These are phyloP conservation scores for Coccomyxa subellipsoidea DNA, from an alignment of 163 green algal genomes.

Conservation along the genomic window DNA sequence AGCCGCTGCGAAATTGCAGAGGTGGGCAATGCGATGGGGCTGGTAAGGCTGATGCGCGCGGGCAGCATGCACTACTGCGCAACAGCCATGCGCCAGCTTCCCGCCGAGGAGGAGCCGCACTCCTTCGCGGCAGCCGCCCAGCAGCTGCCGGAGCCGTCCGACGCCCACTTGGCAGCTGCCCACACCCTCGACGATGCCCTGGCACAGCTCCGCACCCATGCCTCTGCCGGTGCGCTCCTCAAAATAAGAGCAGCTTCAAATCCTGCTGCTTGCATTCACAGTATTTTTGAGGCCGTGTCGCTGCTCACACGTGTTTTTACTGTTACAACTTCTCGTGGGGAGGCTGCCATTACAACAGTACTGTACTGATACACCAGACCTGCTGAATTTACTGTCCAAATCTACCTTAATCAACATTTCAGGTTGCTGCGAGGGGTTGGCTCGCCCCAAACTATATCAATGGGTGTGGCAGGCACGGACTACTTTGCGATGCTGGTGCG, in stretches of 20 bases:
- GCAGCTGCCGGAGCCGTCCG: not conserved
- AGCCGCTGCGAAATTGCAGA: not conserved
- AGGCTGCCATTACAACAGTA: too few relatives aligned
- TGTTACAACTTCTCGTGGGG: too few relatives aligned
- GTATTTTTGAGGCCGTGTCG: too few relatives aligned
- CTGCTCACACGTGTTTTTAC: too few relatives aligned
- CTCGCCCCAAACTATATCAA: too few relatives aligned
- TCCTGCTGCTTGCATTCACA: too few relatives aligned
- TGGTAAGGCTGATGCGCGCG: conserved; percentile 6
- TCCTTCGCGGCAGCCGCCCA: not conserved
- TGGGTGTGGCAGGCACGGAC: conserved; percentile 6
- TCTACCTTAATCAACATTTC: too few relatives aligned
- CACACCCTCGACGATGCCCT: conserved; percentile 2
- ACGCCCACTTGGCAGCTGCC: not conserved
- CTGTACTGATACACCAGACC: too few relatives aligned
- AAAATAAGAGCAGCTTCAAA: too few relatives aligned
- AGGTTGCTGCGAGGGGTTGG: too few relatives aligned
- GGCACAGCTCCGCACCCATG: not conserved
- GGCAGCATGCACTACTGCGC: not conserved
- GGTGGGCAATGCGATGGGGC: conserved; percentile 18
- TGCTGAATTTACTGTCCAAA: too few relatives aligned
- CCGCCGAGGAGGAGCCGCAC: not conserved
- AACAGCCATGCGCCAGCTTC: not conserved
- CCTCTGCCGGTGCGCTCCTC: not conserved
- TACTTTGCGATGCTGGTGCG: conserved; percentile 16